Base-by-base conservation (phyloP, 352 stramenopile species). In the Phytophthora rubi region DNA sequence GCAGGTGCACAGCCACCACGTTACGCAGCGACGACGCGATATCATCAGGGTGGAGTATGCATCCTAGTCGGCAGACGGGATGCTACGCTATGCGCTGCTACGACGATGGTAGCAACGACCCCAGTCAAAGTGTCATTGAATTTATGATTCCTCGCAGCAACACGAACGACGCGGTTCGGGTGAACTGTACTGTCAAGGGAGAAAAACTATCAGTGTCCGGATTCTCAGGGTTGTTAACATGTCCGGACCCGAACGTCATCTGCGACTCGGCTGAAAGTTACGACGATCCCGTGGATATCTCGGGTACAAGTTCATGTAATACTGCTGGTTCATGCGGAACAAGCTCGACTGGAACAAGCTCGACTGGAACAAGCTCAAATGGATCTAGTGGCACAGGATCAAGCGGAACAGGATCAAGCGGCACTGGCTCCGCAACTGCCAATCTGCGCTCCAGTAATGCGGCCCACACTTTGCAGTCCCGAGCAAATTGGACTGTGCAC, bases 81-180 rank as follows among this genome's bases (percentile, higher is more conserved):
- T 95, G 86, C 72, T 95, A 95, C 61, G 70, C 75, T 9, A 91
- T 91, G 81, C 71, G 72, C 16, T 95, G 88, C 64, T 59, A 77
- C 18, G 51, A 57, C 2, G 79, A 76, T 10, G 59, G 49, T 10
- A 66, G n/a, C 44, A 53, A 49, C 13, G 39, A 61, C 45, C 37
- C 16, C 6, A 67, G 48, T n/a, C 62, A 76, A 47, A 64, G 30
- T 32, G 71, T 62, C 4, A 59, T 95, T 9, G 75, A 88, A 44
- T 68, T 92, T 35, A 76, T 64, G 1, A 76, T 95, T 59, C 74
- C 82, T 18, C 65, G 54, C 6, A 76, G 66, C 55, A 52, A 66
- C 3, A 48, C 59, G 8, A 65, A 45, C 15, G 67, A 79, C n/a
- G 53, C 53, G 0, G 51, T 85, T 35, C 77, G 62, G 13, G 69